Conservation (phyloP, 1,284 basidiomycete genomes). For the Thelephora terrestris region DNA sequence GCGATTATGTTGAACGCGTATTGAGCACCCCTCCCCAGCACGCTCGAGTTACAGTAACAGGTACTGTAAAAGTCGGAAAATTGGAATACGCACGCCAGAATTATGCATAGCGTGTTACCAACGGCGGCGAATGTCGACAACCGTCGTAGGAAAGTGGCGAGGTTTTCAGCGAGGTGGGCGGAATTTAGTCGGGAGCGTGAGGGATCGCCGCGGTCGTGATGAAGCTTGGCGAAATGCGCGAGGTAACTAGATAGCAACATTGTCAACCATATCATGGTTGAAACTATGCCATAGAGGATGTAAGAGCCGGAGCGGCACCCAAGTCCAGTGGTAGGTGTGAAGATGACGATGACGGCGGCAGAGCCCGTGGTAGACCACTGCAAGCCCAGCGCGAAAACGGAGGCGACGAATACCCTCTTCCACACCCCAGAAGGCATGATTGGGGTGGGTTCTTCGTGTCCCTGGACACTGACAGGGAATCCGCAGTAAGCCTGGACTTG, state of each 20-base stretch:
- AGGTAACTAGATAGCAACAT: slow-evolving; percentile 29
- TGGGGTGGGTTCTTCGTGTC: background rate
- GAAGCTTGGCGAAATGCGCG: slow-evolving; percentile 17
- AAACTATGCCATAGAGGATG: slow-evolving; percentile 26
- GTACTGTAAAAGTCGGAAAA: background rate
- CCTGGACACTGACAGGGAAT: background rate
- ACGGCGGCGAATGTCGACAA: background rate
- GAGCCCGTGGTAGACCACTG: slow-evolving; percentile 20
- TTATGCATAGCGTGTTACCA: background rate
- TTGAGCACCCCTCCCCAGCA: background rate
- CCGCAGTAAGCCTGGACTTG: background rate
- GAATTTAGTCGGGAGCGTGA: background rate
- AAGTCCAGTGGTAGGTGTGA: slow-evolving; percentile 28
- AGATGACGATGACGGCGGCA: slow-evolving; percentile 14
- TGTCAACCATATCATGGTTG: slow-evolving; percentile 28
- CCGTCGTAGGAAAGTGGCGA: slow-evolving; percentile 12
- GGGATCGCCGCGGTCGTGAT: background rate
- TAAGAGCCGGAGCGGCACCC: slow-evolving; percentile 32
- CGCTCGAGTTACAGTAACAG: background rate
- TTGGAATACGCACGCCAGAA: background rate
- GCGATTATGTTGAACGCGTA: background rate
- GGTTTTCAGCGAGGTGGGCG: background rate
- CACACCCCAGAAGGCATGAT: slow-evolving; percentile 10
- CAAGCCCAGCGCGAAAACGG: slow-evolving; percentile 12
- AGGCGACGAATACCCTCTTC: slow-evolving; percentile 14